Evolutionary conservation across 805 yeast genomes (phyloP), one percentile per base, ranked within the genome.

Genomic region (Spathaspora boniae): DNA sequence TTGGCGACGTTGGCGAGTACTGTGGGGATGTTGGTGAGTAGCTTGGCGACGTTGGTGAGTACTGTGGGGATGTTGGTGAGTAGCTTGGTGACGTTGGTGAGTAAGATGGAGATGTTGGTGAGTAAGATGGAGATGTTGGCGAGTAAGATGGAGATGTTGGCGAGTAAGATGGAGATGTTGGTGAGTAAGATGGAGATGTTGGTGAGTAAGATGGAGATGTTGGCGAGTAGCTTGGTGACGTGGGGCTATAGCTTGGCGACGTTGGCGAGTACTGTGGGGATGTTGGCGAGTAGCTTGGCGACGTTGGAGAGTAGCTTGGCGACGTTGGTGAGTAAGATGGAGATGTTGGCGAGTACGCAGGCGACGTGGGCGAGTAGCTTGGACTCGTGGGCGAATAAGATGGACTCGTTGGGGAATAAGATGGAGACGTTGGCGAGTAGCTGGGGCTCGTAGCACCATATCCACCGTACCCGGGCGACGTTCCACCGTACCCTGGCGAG

Each of bases 101-200:
- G 53, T 80, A 80, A 4, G 58, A 45, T 40, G 86, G 86, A 4
- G 79, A 70, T 0, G 86, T 78, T 33, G 86, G 85, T 0, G 75
- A 64, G 54, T 80, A 76, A 17, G 56, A 43, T 47, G 93, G 91
- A 5, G 86, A 78, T 1, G 93, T 84, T 31, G 95, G 95, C 1
- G 82, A 72, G 59, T 86, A 86, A 1, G 64, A 47, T 41, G 96
- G 97, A 0, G 91, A 81, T 0, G 95, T 86, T 43, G 93, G 91
- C 0, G 78, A 68, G 53, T 82, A 82, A 2, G 72, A 58, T 46
- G 89, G 89, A 2, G 84, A 76, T 0, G 86, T 78, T 39, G 86
- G 86, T 0, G 80, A 68, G 51, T 81, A 82, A 5, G 73, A 61
- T 44, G 95, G 94, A 1, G 87, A 78, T 0, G 93, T 84, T 33